phyloP scores from a whole-genome alignment of 352 stramenopile genomes.

The Hyaloperonospora brassicae region DNA sequence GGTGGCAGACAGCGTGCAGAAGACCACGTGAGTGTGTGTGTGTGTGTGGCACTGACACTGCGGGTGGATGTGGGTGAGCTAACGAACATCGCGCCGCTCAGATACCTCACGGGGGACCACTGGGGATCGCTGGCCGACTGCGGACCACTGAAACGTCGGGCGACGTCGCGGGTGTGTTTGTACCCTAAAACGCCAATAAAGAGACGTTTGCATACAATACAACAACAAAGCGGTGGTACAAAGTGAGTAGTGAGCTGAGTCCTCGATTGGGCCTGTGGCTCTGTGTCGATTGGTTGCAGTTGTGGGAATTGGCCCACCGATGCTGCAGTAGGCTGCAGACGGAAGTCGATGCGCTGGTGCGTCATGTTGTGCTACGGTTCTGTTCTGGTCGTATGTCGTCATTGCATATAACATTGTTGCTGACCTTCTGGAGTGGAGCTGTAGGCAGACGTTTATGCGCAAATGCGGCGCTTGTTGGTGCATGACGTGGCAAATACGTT shows the following conservation, averaged over 20 bases:
- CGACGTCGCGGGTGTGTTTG: constrained; percentile 36
- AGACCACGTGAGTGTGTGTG: constrained; percentile 48
- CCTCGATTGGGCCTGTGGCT: background rate
- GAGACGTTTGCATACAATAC: too few relatives aligned
- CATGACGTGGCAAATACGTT: constrained; percentile 17
- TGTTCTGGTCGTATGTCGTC: background rate
- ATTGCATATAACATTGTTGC: background rate
- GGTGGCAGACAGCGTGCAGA: constrained; percentile 63
- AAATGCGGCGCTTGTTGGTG: constrained; percentile 34
- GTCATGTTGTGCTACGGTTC: background rate
- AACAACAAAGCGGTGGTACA: too few relatives aligned
- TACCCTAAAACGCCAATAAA: too few relatives aligned
- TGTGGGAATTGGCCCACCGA: constrained; percentile 67
- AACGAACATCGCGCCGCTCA: constrained; percentile 7
- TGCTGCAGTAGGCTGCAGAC: constrained; percentile 46
- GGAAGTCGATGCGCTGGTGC: constrained; percentile 43
- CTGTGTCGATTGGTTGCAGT: constrained; percentile 18
- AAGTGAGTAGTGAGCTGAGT: background rate
- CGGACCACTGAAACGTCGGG: constrained; percentile 36
- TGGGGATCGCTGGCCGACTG: constrained; percentile 53
- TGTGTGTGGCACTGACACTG: background rate
- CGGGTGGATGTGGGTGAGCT: background rate
- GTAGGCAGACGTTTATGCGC: constrained; percentile 36
- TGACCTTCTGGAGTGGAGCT: background rate
- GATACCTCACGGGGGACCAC: constrained; percentile 57